phyloP scores from a whole-genome alignment of 2,329 filamentous ascomycete genomes.

The Lomentospora prolificans region DNA sequence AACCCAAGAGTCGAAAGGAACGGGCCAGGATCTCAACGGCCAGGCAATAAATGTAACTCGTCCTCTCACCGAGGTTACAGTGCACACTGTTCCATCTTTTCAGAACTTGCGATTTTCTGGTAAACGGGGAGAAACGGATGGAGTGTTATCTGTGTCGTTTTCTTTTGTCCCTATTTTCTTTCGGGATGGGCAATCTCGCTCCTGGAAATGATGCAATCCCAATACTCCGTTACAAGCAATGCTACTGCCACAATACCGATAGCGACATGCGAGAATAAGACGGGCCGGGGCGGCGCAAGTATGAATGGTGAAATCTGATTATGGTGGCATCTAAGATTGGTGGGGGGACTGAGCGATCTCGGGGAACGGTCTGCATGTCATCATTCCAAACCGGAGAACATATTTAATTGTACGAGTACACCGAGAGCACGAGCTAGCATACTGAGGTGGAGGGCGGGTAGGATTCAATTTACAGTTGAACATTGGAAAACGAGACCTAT shows the following conservation, averaged over 20 bases:
- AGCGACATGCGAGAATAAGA: no score
- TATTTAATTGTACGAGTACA: no score
- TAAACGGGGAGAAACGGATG: neutral
- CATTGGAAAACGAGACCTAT: no score
- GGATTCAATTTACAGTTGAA: neutral
- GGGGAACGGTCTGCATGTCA: neutral
- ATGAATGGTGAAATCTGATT: neutral
- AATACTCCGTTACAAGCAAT: neutral
- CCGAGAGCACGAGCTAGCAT: no score
- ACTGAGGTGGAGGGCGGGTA: no score
- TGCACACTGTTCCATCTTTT: neutral
- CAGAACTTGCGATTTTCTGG: neutral
- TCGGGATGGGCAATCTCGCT: no score
- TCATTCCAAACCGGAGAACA: neutral
- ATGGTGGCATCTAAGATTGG: neutral
- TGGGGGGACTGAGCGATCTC: neutral
- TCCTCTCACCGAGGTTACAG: neutral
- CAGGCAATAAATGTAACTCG: neutral
- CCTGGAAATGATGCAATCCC: neutral
- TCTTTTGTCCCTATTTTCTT: no score
- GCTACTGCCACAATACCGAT: no score
- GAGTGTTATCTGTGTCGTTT: no score
- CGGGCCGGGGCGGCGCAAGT: neutral
- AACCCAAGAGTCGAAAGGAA: neutral
- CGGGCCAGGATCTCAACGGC: neutral